Base-by-base conservation (phyloP, 2,329 filamentous ascomycete genomes). In the Hymenoscyphus fraxineus region DNA sequence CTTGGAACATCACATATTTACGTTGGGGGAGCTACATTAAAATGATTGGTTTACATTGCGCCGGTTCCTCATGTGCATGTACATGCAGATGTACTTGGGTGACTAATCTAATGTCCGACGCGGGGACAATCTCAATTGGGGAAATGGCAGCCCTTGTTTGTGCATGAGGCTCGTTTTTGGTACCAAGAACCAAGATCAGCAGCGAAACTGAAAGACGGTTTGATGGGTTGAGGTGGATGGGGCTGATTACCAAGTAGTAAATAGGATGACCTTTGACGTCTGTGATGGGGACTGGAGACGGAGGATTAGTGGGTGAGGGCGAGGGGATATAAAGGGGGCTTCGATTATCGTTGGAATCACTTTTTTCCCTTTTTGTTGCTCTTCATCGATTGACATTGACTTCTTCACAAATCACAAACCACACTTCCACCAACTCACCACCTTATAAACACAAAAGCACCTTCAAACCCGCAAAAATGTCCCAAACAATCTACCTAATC, bases 401-500 rank as follows among this genome's bases (percentile, higher is more conserved):
- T 12, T 39, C 22, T 13, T 47, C 41, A 19, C n/a, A 19, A 27
- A 0, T 47, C 41, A 19, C n/a, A 19, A 27, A 0, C 10, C 41
- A 41, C 4, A 9, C 3, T 3, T 9, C 41, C n/a, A 47, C 19
- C 41, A 51, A n/a, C 6, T 59, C 31, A 38, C 41, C 19, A 54
- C 1, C 10, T 2, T 2, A 39, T 9, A 27, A 32, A 13, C 13
- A 3, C 3, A 47, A 32, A 31, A 16, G 1, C n/a, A 13, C 19
- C 16, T 22, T 10, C 3, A 15, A 41, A 6, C n/a, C n/a, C 27
- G n/a, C 10, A 12, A 32, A 6, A 59, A 60, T 60, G 59, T 35
- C 22, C 19, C 15, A 12, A 31, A 54, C 13, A 22, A 22, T 60
- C 19, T 60, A 60, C 22, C 27, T 60, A 10, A 77, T 80, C 65